Base-by-base conservation (phyloP, 805 yeast species). In the Candida ascalaphidarum region DNA sequence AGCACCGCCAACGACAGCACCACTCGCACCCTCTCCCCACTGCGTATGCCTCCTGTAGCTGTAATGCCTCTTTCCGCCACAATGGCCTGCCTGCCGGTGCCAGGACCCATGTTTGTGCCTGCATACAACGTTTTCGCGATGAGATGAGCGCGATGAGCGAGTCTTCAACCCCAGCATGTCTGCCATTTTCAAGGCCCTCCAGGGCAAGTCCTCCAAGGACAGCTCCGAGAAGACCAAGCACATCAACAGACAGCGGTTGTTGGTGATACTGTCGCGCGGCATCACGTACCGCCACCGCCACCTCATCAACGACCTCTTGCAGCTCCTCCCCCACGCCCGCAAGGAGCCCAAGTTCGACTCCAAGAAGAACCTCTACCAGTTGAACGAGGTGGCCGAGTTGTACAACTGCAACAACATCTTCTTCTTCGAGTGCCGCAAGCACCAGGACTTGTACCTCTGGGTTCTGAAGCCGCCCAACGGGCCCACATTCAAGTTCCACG, bases 381-480 rank as follows among this genome's bases (percentile, higher is more conserved):
- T 92, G 35, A 92, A 92, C 50, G 98, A 92, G 62, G 81, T 88
- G 36, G 97, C 97, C 3, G 98, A 92, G 50, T 66, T 92, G 39
- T 86, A 89, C 72, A 92, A 92, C 68, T 92, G 98, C 70, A 92
- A 92, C 61, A 92, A 92, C 52, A 74, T 92, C 41, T 65, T 86
- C 52, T 92, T 81, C 54, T 92, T 92, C 53, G 98, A 92, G 59
- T 84, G 95, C 31, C 79, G 97, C 63, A 92, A 92, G 58, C 96
- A 89, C 59, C 82, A 77, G 56, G 98, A 92, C 60, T 73, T 92
- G 48, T 92, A 92, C 55, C 57, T 92, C 55, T 92, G 96, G 95
- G 55, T 92, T 39, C 74, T 96, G 19, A 89, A 92, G 58, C 92
- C 97, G 17, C 98, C 98, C 23, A 89, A 92, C 53, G 98, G 98